Evolutionary conservation across 345 rosid genomes (phyloP).

Genomic region (Iberis pinnata): DNA sequence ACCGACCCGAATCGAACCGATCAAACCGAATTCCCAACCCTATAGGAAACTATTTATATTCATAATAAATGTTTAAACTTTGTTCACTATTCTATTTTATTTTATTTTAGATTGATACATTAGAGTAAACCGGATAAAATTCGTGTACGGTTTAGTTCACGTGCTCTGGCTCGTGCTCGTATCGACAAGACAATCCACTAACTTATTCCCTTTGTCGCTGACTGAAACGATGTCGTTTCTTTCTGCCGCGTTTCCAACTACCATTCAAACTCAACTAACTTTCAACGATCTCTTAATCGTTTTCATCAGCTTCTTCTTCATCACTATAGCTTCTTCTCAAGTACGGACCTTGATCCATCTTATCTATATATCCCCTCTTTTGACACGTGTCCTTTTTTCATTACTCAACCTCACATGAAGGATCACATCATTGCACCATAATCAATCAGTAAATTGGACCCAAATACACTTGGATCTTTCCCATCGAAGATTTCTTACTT

Average conservation of each 20-base stretch:
- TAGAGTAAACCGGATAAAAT: no score
- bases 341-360: constrained; percentile 28
- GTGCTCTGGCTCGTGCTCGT: no score
- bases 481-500: no score
- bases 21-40: no score
- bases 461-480: constrained; percentile 8
- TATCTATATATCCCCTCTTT: constrained; percentile 5
- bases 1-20: no score
- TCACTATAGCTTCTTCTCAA: constrained; percentile 9
- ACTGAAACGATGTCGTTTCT: constrained; percentile 14
- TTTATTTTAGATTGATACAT: no score
- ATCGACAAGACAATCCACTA: no score
- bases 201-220: no score
- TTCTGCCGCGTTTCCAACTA: constrained; percentile 21
- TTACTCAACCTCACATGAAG: constrained; percentile 30
- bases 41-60: no score
- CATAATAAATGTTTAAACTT: no score
- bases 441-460: not conserved
- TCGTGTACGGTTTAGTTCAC: no score
- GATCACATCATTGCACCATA: constrained; percentile 7
- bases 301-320: constrained; percentile 22
- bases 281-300: constrained; percentile 25
- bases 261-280: constrained; percentile 30
- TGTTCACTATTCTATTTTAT: no score
- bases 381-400: constrained; percentile 28